Conservation (phyloP, 1,139 yeast species). For the Geotrichum phurueaensis region DNA sequence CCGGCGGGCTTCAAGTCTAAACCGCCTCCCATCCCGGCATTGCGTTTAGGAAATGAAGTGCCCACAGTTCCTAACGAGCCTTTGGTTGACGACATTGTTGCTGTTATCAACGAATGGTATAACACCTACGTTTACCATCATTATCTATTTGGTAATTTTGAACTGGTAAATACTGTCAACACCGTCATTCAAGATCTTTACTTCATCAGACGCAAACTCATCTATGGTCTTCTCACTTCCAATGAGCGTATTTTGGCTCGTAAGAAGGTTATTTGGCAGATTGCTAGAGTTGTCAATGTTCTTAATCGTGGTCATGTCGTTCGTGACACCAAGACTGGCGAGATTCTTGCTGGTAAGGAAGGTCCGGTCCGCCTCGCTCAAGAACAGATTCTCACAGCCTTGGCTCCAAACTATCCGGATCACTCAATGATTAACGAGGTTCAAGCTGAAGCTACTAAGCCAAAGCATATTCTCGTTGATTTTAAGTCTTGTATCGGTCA, state of each 20-base stretch:
- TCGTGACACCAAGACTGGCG: slow-evolving; percentile 63
- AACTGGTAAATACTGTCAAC: slow-evolving; percentile 31
- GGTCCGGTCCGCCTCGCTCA: slow-evolving; percentile 57
- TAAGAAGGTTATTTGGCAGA: slow-evolving; percentile 53
- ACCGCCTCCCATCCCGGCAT: slow-evolving; percentile 31
- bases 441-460: slow-evolving; percentile 40
- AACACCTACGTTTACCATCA: slow-evolving; percentile 30
- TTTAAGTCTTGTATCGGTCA: slow-evolving; percentile 62
- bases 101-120: slow-evolving; percentile 34
- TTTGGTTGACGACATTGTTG: slow-evolving; percentile 32
- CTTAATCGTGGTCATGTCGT: slow-evolving; percentile 65
- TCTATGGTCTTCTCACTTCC: slow-evolving; percentile 51
- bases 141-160: slow-evolving; percentile 35
- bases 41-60: slow-evolving; percentile 26
- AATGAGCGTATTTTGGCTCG: slow-evolving; percentile 52
- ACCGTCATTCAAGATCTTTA: slow-evolving; percentile 46
- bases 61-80: slow-evolving; percentile 29
- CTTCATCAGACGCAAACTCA: slow-evolving; percentile 54
- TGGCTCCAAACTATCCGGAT: slow-evolving; percentile 66
- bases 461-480: slow-evolving; percentile 74
- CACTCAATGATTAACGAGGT: slow-evolving; percentile 31
- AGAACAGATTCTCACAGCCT: slow-evolving; percentile 63
- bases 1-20: slow-evolving; percentile 17
- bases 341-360: slow-evolving; percentile 43
- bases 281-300: slow-evolving; percentile 63